phyloP scores from a whole-genome alignment of 2,329 filamentous ascomycete species.

The Zymoseptoria passerinii region DNA sequence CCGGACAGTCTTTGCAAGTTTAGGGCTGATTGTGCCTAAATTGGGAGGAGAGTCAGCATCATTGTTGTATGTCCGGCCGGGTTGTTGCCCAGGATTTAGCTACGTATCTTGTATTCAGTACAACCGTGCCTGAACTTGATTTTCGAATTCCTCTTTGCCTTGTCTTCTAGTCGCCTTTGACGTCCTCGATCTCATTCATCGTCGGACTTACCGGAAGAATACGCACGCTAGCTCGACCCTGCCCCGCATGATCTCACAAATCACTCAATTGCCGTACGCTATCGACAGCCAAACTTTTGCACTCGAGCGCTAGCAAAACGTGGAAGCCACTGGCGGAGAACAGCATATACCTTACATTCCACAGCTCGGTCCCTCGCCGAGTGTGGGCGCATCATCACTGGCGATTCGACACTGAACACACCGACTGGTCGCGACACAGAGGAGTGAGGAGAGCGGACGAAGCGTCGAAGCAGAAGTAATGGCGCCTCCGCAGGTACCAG shows the following conservation, averaged over 20 bases:
- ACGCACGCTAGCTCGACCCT: background rate
- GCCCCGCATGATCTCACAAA: background rate
- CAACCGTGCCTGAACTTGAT: background rate
- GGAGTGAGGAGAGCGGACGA: background rate
- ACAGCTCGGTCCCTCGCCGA: background rate
- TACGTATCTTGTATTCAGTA: background rate
- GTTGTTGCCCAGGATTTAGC: background rate
- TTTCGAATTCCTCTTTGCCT: background rate
- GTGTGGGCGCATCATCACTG: background rate
- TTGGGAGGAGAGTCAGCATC: background rate
- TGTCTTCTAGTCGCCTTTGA: background rate
- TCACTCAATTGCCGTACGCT: background rate
- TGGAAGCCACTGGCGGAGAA: background rate
- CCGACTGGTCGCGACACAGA: background rate
- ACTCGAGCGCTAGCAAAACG: background rate
- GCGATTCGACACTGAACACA: background rate
- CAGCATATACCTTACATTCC: background rate
- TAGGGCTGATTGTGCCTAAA: background rate
- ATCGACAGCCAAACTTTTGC: background rate
- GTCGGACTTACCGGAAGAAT: background rate
- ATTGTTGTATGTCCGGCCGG: background rate
- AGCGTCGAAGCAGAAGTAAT: background rate
- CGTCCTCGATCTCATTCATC: background rate
- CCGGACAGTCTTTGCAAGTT: background rate
- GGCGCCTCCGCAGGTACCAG: slow-evolving; percentile 33